Conservation (phyloP, 768 basidiomycete species). For the Phaeotremella skinneri region DNA sequence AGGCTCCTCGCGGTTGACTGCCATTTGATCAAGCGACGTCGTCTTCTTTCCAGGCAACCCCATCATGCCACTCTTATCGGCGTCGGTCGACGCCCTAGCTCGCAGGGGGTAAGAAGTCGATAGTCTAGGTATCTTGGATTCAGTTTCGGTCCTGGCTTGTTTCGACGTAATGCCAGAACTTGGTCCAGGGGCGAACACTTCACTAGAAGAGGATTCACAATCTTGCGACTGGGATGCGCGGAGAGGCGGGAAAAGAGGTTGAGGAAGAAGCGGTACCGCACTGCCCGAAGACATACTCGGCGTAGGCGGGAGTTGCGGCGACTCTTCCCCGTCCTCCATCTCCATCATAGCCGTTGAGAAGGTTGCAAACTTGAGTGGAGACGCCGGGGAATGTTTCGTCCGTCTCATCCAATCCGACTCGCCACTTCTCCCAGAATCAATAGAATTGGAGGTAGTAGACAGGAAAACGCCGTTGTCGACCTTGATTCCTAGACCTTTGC, state of each 20-base stretch:
- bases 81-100: constrained; percentile 35
- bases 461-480: constrained; percentile 16
- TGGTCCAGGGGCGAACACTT: background rate
- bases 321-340: constrained; percentile 28
- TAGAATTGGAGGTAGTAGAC: constrained; percentile 2
- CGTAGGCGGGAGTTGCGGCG: constrained; percentile 30
- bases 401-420: constrained; percentile 2
- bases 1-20: constrained; percentile 29
- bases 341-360: constrained; percentile 1
- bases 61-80: constrained; percentile 21
- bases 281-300: constrained; percentile 18
- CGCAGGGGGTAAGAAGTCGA: constrained; percentile 34
- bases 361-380: constrained; percentile 36
- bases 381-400: constrained; percentile 14
- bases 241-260: constrained; percentile 42
- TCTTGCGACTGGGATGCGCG: constrained; percentile 37
- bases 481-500: constrained; percentile 1
- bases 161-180: too few species aligned
- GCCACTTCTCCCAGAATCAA: constrained; percentile 8
- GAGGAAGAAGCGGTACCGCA: constrained; percentile 29
- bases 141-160: constrained; percentile 10
- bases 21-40: constrained; percentile 37
- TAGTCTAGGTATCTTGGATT: constrained; percentile 32
- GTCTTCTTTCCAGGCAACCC: constrained; percentile 31
- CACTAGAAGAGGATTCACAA: constrained; percentile 13